These are phyloP conservation scores for Arthrobotrys sphaeroides DNA, from an alignment of 2,329 filamentous ascomycete genomes.

Conservation along the genomic window DNA sequence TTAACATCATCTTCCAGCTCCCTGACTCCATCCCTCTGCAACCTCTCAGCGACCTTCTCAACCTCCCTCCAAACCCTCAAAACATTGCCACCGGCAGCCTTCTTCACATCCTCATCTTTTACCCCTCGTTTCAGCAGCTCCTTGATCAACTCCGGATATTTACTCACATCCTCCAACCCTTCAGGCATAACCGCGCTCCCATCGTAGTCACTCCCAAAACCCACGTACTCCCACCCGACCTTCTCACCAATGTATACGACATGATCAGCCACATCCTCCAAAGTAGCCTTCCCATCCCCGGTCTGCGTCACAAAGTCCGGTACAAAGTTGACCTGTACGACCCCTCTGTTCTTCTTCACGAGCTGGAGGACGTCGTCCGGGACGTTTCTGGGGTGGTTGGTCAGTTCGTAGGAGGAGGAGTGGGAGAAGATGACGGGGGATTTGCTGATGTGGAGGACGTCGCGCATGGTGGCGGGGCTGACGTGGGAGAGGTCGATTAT, in stretches of 20 bases:
- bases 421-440: conserved; percentile 92
- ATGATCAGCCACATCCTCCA: conserved; percentile 81
- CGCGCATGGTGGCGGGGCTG: conserved; percentile 81
- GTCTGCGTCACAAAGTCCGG: conserved; percentile 77
- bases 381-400: conserved; percentile 89
- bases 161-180: conserved; percentile 85
- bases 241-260: conserved; percentile 81
- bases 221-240: conserved; percentile 88
- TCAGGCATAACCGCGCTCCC: conserved; percentile 73
- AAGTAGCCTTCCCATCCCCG: conserved; percentile 73
- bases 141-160: conserved; percentile 80
- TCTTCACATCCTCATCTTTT: conserved; percentile 75
- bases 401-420: conserved; percentile 80
- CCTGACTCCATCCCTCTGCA: conserved; percentile 69
- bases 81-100: conserved; percentile 81
- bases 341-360: conserved; percentile 75
- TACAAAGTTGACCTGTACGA: conserved; percentile 92
- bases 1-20: conserved; percentile 63
- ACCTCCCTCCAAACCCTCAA: conserved; percentile 84
- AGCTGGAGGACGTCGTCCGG: conserved; percentile 82
- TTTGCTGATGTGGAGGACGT: conserved; percentile 72
- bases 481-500: conserved; percentile 89
- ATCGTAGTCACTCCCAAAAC: conserved; percentile 89
- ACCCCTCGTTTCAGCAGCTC: conserved; percentile 78
- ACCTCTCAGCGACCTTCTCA: conserved; percentile 73